These are phyloP conservation scores for Lumnitzera littorea DNA, from an alignment of 345 rosid genomes.

Conservation along the genomic window DNA sequence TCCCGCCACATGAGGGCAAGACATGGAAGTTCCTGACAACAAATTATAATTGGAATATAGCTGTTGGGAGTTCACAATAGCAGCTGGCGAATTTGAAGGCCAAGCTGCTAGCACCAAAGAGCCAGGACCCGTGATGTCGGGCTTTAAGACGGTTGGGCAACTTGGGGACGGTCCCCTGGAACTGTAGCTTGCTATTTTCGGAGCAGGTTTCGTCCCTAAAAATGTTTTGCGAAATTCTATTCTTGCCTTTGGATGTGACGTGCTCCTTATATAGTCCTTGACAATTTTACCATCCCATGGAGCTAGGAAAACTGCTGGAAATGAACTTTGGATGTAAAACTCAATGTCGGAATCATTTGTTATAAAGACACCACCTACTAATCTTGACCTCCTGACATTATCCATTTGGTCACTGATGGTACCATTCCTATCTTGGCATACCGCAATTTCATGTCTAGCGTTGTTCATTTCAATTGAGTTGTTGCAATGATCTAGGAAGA, in stretches of 20 bases:
- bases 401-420: conserved; percentile 19
- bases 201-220: conserved; percentile 29
- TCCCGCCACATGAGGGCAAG: conserved; percentile 52
- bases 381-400: conserved; percentile 14
- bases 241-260: conserved; percentile 21
- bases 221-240: conserved; percentile 27
- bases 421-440: conserved; percentile 30
- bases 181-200: conserved; percentile 35
- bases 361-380: conserved; percentile 37
- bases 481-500: conserved; percentile 32
- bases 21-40: conserved; percentile 50
- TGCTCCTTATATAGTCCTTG: conserved; percentile 28
- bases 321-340: conserved; percentile 8
- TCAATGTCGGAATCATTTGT: conserved; percentile 19
- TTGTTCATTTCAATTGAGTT: conserved; percentile 13
- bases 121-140: conserved; percentile 52
- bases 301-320: conserved; percentile 27
- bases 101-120: conserved; percentile 39
- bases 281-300: conserved; percentile 20
- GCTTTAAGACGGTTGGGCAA: conserved; percentile 44
- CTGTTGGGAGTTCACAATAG: conserved; percentile 1
- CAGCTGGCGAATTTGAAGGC: conserved; percentile 24
- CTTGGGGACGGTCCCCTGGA: conserved; percentile 56
- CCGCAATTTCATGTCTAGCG: conserved; percentile 24
- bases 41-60: conserved; percentile 30